A percentile compares a stretch with the other conserved stretches of the same genome.
phyloP scores from a whole-genome alignment of 257 asterid species.

The Solanum tacnaense region DNA sequence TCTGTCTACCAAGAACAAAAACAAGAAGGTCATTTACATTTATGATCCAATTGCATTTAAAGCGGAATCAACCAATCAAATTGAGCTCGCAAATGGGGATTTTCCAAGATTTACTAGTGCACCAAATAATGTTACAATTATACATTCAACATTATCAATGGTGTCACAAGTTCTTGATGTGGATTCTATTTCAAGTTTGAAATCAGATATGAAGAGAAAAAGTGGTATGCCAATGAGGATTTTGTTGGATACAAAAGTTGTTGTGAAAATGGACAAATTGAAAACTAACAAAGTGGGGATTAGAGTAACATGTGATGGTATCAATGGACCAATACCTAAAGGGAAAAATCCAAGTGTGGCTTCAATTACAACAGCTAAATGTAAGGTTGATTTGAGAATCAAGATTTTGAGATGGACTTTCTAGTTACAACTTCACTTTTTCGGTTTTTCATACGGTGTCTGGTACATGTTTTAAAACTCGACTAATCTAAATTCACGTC shows the following conservation, averaged over 20 bases:
- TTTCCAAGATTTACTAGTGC: slow-evolving; percentile 36
- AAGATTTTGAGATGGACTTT: slow-evolving; percentile 83
- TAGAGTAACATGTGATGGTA: slow-evolving; percentile 55
- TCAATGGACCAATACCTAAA: slow-evolving; percentile 59
- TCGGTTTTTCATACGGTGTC: not conserved
- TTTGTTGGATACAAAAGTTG: slow-evolving; percentile 56
- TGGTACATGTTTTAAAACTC: not conserved
- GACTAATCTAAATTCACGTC: not conserved
- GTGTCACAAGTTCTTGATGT: slow-evolving; percentile 37
- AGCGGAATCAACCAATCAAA: slow-evolving; percentile 5
- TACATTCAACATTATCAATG: slow-evolving; percentile 33
- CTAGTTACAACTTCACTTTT: slow-evolving; percentile 5
- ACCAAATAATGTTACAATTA: slow-evolving; percentile 23
- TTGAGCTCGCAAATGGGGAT: slow-evolving; percentile 36
- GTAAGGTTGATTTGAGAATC: slow-evolving; percentile 79
- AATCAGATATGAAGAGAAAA: slow-evolving; percentile 50
- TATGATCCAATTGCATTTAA: slow-evolving; percentile 45
- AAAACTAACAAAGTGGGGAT: slow-evolving; percentile 66
- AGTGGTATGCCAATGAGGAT: slow-evolving; percentile 50
- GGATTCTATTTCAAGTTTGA: slow-evolving; percentile 33
- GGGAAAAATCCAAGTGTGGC: slow-evolving; percentile 49
- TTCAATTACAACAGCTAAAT: slow-evolving; percentile 32
- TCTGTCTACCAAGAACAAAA: slow-evolving; percentile 49
- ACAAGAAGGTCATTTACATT: slow-evolving; percentile 34
- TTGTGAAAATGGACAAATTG: slow-evolving; percentile 52